Evolutionary conservation across 2,329 filamentous ascomycete genomes (phyloP).

Genomic region (Cercospora sp.): DNA sequence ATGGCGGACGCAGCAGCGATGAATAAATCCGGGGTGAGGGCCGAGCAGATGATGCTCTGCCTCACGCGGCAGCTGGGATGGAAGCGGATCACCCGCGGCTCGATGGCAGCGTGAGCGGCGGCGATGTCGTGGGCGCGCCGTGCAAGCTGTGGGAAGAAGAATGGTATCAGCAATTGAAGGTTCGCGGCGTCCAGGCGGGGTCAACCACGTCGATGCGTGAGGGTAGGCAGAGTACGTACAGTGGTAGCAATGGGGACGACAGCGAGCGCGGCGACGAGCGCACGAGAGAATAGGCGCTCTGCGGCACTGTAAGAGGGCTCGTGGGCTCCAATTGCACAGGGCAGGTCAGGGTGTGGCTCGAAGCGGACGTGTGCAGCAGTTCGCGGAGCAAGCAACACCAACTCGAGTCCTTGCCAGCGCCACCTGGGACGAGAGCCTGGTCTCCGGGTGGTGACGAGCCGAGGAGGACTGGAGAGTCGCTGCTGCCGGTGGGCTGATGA

Average conservation of each 20-base stretch:
- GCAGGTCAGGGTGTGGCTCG: slow-evolving; percentile 18
- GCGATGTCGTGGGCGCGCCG: background rate
- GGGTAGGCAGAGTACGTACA: slow-evolving; percentile 5
- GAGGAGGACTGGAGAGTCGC: background rate
- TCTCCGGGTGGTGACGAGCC: slow-evolving; percentile 19
- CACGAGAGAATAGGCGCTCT: slow-evolving; percentile 21
- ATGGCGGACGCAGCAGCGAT: slow-evolving; percentile 10
- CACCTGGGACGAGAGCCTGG: slow-evolving; percentile 24
- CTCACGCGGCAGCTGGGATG: background rate
- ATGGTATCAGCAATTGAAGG: slow-evolving; percentile 4
- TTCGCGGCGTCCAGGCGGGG: slow-evolving; percentile 7
- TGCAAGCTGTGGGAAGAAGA: background rate
- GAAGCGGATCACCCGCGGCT: background rate
- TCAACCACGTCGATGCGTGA: background rate
- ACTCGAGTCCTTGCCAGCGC: slow-evolving; percentile 14
- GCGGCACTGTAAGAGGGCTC: slow-evolving; percentile 24
- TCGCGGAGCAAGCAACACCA: slow-evolving; percentile 25
- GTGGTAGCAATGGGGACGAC: slow-evolving; percentile 6
- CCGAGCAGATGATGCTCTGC: slow-evolving; percentile 4
- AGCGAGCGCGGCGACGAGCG: slow-evolving; percentile 11
- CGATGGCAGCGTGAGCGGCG: background rate
- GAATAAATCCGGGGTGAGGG: background rate
- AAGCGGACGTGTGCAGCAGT: slow-evolving; percentile 32
- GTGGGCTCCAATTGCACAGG: slow-evolving; percentile 29
- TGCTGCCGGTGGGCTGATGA: background rate